A percentile compares a stretch with the other conserved stretches of the same genome.
These are phyloP conservation scores for Cystobasidium onofrii DNA, from an alignment of 768 basidiomycete genomes.

Conservation along the genomic window DNA sequence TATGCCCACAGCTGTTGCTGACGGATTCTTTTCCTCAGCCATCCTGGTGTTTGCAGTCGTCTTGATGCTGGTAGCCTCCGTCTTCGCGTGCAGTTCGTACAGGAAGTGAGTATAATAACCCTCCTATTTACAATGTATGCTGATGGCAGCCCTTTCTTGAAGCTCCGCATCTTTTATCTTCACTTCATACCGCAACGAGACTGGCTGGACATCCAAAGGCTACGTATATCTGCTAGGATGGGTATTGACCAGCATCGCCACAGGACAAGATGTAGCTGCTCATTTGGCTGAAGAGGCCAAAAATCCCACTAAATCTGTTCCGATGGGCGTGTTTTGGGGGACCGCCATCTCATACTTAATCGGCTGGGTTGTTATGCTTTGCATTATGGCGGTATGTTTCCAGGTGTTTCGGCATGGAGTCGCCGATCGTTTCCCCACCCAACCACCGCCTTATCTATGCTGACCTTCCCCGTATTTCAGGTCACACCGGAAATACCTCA, in stretches of 20 bases:
- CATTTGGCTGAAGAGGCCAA: constrained; percentile 49
- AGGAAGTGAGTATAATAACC: constrained; percentile 26
- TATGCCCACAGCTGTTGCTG: too few relatives aligned
- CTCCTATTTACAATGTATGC: neutral
- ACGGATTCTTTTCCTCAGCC: neutral
- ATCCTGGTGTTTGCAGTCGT: constrained; percentile 17
- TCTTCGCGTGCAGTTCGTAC: constrained; percentile 26
- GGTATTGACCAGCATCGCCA: constrained; percentile 46
- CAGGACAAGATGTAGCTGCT: constrained; percentile 47
- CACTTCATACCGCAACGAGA: constrained; percentile 36
- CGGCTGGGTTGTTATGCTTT: constrained; percentile 45
- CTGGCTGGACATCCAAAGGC: constrained; percentile 37
- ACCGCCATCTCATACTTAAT: constrained; percentile 42
- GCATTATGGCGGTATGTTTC: constrained; percentile 5
- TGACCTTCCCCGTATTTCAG: neutral
- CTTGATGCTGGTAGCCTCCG: constrained; percentile 34
- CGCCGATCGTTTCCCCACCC: too few relatives aligned
- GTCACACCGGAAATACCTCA: neutral
- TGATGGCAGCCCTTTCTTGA: neutral
- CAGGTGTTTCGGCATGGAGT: too few relatives aligned
- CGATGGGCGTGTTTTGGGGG: constrained; percentile 45
- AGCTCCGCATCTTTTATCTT: constrained; percentile 39
- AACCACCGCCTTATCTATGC: neutral
- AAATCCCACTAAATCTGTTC: constrained; percentile 46
- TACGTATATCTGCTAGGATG: constrained; percentile 47